Conservation (phyloP, 2,329 filamentous ascomycete genomes). For the Penicillium crustosum region DNA sequence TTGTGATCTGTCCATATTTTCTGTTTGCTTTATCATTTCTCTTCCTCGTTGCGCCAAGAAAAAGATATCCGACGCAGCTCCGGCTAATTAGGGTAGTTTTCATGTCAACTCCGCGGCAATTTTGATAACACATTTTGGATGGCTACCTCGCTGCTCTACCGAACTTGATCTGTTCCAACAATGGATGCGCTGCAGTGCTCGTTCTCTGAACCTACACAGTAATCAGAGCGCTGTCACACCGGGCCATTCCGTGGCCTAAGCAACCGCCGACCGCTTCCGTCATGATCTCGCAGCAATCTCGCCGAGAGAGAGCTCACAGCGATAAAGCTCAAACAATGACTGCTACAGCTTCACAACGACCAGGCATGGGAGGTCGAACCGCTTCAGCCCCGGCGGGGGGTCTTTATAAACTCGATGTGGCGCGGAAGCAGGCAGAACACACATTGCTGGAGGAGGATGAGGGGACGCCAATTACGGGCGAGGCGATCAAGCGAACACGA, state of each 20-base stretch:
- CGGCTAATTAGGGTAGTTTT: background rate
- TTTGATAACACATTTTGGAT: slow-evolving; percentile 1
- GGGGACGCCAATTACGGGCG: slow-evolving; percentile 14
- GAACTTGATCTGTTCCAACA: slow-evolving; percentile 23
- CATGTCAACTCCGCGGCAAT: background rate
- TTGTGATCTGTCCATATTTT: slow-evolving; percentile 10
- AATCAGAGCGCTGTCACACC: slow-evolving; percentile 25
- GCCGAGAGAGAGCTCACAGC: slow-evolving; percentile 35
- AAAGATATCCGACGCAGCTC: slow-evolving; percentile 5
- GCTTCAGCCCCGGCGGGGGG: slow-evolving; percentile 37
- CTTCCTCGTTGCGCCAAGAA: slow-evolving; percentile 5
- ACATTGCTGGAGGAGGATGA: slow-evolving; percentile 36
- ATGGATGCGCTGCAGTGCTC: slow-evolving; percentile 35
- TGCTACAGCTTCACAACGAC: slow-evolving; percentile 29
- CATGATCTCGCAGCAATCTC: slow-evolving; percentile 32
- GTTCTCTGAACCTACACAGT: slow-evolving; percentile 32
- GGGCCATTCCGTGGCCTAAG: slow-evolving; percentile 8
- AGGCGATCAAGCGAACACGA: slow-evolving; percentile 14
- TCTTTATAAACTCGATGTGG: slow-evolving; percentile 30
- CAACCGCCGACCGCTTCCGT: slow-evolving; percentile 11
- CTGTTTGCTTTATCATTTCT: background rate
- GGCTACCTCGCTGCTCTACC: slow-evolving; percentile 9
- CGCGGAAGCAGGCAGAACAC: slow-evolving; percentile 22
- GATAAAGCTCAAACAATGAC: slow-evolving; percentile 30
- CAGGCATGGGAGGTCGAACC: slow-evolving; percentile 36